Percentiles rank a stretch among this genome's conserved stretches.
These are phyloP conservation scores for Beauveria varroae DNA, from an alignment of 2,329 filamentous ascomycete species.

Conservation along the genomic window DNA sequence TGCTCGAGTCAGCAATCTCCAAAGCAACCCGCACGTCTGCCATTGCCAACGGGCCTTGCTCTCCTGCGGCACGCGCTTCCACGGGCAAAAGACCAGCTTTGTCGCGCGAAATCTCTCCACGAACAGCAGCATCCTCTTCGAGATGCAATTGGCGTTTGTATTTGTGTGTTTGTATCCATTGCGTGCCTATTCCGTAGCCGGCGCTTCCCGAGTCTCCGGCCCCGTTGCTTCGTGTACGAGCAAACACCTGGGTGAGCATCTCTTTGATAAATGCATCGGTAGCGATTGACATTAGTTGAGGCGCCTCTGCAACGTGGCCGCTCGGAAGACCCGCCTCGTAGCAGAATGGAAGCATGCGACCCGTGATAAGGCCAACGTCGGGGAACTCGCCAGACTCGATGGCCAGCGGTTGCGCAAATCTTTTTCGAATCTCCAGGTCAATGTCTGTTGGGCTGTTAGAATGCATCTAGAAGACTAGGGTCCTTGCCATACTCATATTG, in stretches of 20 bases:
- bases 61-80: slow-evolving; percentile 68
- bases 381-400: slow-evolving; percentile 64
- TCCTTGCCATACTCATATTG: slow-evolving; percentile 60
- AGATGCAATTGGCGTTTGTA: slow-evolving; percentile 67
- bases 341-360: slow-evolving; percentile 60
- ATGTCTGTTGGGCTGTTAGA: slow-evolving; percentile 41
- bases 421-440: slow-evolving; percentile 60
- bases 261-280: slow-evolving; percentile 63
- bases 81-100: slow-evolving; percentile 72
- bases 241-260: slow-evolving; percentile 54
- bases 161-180: slow-evolving; percentile 70
- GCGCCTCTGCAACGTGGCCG: slow-evolving; percentile 52
- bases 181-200: slow-evolving; percentile 56
- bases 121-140: slow-evolving; percentile 66
- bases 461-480: background rate
- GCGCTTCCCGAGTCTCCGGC: slow-evolving; percentile 54
- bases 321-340: slow-evolving; percentile 56
- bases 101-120: slow-evolving; percentile 68
- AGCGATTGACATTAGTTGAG: slow-evolving; percentile 57
- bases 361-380: slow-evolving; percentile 54
- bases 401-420: slow-evolving; percentile 55
- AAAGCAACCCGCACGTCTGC: slow-evolving; percentile 71
- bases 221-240: slow-evolving; percentile 57
- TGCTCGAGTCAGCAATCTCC: slow-evolving; percentile 65
- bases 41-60: slow-evolving; percentile 65